A percentile compares a stretch with the other conserved stretches of the same genome.
phyloP scores from a whole-genome alignment of 2,329 filamentous ascomycete species.

The Penicillium nordicum region DNA sequence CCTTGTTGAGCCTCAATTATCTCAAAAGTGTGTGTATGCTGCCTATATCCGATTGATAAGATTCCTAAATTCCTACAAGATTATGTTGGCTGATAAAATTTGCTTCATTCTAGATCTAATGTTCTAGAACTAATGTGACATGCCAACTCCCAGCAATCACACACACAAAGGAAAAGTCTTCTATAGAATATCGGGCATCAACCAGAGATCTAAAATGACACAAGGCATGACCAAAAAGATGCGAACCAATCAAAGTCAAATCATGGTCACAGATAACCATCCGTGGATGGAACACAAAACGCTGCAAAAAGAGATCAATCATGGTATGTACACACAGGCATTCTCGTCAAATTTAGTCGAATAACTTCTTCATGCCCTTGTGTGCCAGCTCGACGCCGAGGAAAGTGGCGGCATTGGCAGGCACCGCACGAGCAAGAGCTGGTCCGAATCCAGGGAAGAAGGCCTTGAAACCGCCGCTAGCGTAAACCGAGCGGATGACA shows the following conservation, averaged over 20 bases:
- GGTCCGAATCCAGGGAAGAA: slow-evolving; percentile 98
- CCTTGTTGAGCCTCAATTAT: slow-evolving; percentile 4
- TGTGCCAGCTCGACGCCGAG: slow-evolving; percentile 51
- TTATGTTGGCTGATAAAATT: neutral
- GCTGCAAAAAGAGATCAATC: slow-evolving; percentile 10
- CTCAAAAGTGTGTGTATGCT: neutral
- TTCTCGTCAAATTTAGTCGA: slow-evolving; percentile 27
- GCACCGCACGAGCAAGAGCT: slow-evolving; percentile 85
- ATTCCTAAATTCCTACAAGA: neutral
- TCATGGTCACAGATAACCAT: slow-evolving; percentile 10
- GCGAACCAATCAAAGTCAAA: slow-evolving; percentile 2
- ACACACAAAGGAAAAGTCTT: neutral
- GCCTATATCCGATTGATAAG: too few relatives aligned
- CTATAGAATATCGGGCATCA: slow-evolving; percentile 3
- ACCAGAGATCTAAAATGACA: neutral
- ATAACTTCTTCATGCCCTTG: slow-evolving; percentile 49
- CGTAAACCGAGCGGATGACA: slow-evolving; percentile 79
- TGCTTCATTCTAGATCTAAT: neutral
- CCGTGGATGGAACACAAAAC: slow-evolving; percentile 18
- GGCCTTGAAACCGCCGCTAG: slow-evolving; percentile 75
- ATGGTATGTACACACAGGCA: slow-evolving; percentile 7
- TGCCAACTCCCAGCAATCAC: neutral
- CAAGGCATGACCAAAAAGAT: neutral
- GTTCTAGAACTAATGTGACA: neutral
- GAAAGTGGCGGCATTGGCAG: slow-evolving; percentile 95